A percentile compares a stretch with the other conserved stretches of the same genome.
Conservation (phyloP, 306 rosid species). For the Dalbergia cultrata region DNA sequence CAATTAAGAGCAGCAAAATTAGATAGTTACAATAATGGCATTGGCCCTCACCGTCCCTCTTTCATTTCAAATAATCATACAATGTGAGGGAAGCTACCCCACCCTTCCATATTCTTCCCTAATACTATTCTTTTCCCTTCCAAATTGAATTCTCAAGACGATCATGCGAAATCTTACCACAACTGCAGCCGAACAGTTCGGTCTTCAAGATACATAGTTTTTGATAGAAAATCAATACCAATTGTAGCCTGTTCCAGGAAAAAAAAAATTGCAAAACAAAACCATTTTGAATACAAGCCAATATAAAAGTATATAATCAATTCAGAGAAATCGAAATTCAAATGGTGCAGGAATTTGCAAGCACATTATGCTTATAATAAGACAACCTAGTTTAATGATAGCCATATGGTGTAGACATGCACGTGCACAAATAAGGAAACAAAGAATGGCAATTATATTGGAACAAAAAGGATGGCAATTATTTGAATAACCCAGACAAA, state of each 20-base stretch:
- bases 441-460: background rate
- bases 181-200: constrained; percentile 61
- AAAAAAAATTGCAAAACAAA: background rate
- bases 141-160: constrained; percentile 7
- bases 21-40: background rate
- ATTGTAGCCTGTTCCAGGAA: constrained; percentile 51
- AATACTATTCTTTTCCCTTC: constrained; percentile 17
- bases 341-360: constrained; percentile 15
- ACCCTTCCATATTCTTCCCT: background rate
- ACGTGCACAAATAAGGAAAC: constrained; percentile 11
- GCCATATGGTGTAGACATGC: background rate
- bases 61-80: constrained; percentile 26
- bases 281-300: background rate
- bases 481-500: background rate
- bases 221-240: constrained; percentile 61
- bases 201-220: constrained; percentile 63
- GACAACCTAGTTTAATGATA: constrained; percentile 9
- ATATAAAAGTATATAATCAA: constrained; percentile 14
- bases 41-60: constrained; percentile 1
- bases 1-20: background rate
- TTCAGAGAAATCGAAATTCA: constrained; percentile 4
- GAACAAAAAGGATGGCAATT: background rate
- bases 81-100: constrained; percentile 11
- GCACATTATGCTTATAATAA: background rate
- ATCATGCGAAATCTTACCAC: constrained; percentile 50